Evolutionary conservation across 139 green algal species (phyloP).

Genomic region (Ettlia oleoabundans): DNA sequence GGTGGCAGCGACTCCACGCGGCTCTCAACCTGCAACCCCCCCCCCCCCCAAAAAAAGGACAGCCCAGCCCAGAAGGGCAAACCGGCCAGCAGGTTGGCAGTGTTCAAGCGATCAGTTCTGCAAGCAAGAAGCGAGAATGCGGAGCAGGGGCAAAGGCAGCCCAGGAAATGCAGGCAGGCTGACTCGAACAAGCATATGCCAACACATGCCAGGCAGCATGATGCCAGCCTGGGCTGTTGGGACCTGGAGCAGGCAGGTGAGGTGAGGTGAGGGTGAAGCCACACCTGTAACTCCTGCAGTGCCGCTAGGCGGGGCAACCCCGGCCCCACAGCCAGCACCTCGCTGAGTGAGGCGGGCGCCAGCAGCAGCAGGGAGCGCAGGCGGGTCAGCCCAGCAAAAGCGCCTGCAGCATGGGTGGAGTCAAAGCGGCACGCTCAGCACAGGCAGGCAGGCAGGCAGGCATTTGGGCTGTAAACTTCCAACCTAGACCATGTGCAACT

Average conservation of each 20-base stretch:
- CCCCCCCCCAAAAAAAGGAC: too few species aligned
- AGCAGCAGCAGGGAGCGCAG: conserved; percentile 18
- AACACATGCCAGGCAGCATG: too few species aligned
- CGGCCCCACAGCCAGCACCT: conserved; percentile 8
- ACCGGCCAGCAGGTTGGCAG: too few species aligned
- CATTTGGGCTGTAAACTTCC: neutral
- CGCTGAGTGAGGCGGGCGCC: neutral
- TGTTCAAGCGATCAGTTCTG: too few species aligned
- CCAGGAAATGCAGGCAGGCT: neutral
- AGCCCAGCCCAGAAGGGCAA: too few species aligned
- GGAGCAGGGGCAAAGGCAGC: neutral
- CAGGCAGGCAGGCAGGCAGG: too few species aligned
- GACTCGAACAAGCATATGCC: too few species aligned
- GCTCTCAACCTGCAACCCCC: conserved; percentile 14
- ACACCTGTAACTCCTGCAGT: conserved; percentile 28
- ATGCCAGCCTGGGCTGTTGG: too few species aligned
- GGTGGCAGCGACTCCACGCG: conserved; percentile 3
- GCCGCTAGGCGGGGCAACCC: neutral
- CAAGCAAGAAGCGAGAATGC: too few species aligned
- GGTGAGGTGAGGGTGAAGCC: neutral
- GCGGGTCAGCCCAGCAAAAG: conserved; percentile 4
- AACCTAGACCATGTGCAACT: too few species aligned
- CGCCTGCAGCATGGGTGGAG: neutral
- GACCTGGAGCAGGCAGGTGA: too few species aligned
- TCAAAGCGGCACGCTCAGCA: neutral